Evolutionary conservation across 176 grass and related monocot genomes (phyloP).

Genomic region (Zea luxurians): DNA sequence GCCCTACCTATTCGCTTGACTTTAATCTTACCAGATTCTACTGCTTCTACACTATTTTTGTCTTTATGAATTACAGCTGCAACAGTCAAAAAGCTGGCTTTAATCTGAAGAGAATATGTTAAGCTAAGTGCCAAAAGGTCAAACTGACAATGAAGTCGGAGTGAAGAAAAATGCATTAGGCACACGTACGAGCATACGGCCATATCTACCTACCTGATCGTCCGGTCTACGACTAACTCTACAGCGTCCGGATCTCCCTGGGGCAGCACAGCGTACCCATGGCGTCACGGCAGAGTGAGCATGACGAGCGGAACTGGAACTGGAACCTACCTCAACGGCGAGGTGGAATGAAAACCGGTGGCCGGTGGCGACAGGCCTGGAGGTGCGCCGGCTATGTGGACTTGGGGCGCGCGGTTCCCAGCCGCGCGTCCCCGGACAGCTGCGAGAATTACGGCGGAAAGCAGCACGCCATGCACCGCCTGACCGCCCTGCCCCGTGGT

Average conservation of each 20-base stretch:
- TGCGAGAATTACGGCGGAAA: slow-evolving; percentile 41
- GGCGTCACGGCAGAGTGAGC: slow-evolving; percentile 35
- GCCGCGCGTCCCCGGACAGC: not conserved
- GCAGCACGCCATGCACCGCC: not conserved
- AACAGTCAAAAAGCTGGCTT: too few relatives aligned
- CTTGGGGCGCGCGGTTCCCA: not conserved
- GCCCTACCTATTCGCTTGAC: too few relatives aligned
- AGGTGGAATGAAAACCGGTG: not conserved
- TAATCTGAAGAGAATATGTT: too few relatives aligned
- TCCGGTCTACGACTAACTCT: not conserved
- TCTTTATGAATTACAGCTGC: too few relatives aligned
- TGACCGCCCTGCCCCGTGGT: not conserved
- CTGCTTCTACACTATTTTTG: too few relatives aligned
- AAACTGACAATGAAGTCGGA: not conserved
- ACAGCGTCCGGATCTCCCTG: not conserved
- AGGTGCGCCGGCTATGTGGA: slow-evolving; percentile 17
- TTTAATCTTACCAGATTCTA: too few relatives aligned
- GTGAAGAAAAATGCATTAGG: too few relatives aligned
- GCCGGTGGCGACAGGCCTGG: not conserved
- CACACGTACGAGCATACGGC: slow-evolving; percentile 12
- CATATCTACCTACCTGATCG: not conserved
- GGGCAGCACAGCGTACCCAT: not conserved
- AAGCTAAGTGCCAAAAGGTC: not conserved
- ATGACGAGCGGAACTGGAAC: slow-evolving; percentile 1
- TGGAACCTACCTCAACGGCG: not conserved